phyloP scores from a whole-genome alignment of 106 monocot species.

The Dioscorea zingiberensis region DNA sequence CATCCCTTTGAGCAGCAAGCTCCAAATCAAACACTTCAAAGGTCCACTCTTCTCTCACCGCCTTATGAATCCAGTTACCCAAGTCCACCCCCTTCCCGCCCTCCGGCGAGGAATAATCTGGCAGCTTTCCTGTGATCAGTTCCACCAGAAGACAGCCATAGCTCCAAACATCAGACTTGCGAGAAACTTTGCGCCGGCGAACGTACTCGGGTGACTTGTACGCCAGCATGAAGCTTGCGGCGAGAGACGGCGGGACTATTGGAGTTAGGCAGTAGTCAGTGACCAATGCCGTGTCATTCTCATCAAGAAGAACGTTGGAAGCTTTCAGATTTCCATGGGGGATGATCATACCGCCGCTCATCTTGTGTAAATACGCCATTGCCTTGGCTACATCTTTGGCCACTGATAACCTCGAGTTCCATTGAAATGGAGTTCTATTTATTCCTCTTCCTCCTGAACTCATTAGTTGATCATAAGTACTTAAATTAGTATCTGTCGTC shows the following conservation, averaged over 20 bases:
- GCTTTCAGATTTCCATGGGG: conserved; percentile 29
- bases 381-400: conserved; percentile 21
- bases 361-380: conserved; percentile 20
- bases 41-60: conserved; percentile 44
- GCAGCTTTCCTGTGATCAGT: conserved; percentile 19
- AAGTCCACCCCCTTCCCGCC: conserved; percentile 1
- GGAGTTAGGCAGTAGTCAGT: conserved; percentile 14
- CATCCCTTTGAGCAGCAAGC: neutral
- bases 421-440: conserved; percentile 18
- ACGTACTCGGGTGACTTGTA: conserved; percentile 24
- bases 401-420: conserved; percentile 24
- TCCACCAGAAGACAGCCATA: conserved; percentile 34
- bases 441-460: conserved; percentile 15
- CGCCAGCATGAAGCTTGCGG: neutral
- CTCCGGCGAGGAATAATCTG: neutral
- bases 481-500: too few relatives aligned
- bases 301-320: conserved; percentile 30
- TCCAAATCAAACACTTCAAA: conserved; percentile 29
- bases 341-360: too few relatives aligned
- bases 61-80: conserved; percentile 17
- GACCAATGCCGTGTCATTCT: conserved; percentile 11
- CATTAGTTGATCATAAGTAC: too few relatives aligned
- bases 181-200: neutral
- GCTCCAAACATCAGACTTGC: conserved; percentile 33
- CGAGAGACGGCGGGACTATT: conserved; percentile 8